phyloP scores from a whole-genome alignment of 495 filamentous ascomycete species.

The Hypoxylon trugodes region DNA sequence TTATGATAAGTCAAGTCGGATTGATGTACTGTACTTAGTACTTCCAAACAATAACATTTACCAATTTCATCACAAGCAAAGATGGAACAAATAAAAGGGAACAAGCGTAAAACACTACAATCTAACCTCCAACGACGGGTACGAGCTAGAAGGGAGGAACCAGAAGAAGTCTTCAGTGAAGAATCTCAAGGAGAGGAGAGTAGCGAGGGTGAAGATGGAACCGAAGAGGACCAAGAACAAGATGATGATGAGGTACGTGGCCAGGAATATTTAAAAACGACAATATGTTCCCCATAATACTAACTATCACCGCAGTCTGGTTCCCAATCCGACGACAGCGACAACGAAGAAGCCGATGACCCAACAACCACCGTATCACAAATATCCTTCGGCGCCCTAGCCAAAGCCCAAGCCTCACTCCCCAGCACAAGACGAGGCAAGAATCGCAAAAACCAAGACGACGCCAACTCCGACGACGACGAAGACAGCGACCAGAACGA shows the following conservation, averaged over 20 bases:
- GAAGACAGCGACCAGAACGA: conserved; percentile 21
- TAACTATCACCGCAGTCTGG: conserved; percentile 15
- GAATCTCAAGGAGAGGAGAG: conserved; percentile 44
- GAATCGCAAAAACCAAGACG: conserved; percentile 47
- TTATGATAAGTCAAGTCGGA: too few species aligned
- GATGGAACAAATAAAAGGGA: conserved; percentile 13
- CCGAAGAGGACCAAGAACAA: conserved; percentile 40
- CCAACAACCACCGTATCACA: conserved; percentile 54
- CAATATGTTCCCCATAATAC: not conserved
- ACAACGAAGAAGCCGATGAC: conserved; percentile 46
- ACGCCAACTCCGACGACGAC: conserved; percentile 25
- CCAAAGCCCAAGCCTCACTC: conserved; percentile 80
- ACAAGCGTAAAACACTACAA: conserved; percentile 36
- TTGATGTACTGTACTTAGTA: not conserved
- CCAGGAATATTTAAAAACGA: not conserved
- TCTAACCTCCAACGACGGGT: conserved; percentile 65
- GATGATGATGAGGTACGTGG: conserved; percentile 18
- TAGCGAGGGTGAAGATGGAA: too few species aligned
- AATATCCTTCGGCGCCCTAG: conserved; percentile 87
- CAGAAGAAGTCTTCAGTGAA: conserved; percentile 52
- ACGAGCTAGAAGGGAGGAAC: conserved; percentile 63
- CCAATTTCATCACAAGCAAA: too few species aligned
- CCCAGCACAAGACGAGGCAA: conserved; percentile 33
- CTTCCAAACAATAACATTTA: not conserved
- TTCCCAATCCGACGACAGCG: conserved; percentile 38